phyloP scores from a whole-genome alignment of 164 flowering plant genomes.

The Houttuynia cordata region DNA sequence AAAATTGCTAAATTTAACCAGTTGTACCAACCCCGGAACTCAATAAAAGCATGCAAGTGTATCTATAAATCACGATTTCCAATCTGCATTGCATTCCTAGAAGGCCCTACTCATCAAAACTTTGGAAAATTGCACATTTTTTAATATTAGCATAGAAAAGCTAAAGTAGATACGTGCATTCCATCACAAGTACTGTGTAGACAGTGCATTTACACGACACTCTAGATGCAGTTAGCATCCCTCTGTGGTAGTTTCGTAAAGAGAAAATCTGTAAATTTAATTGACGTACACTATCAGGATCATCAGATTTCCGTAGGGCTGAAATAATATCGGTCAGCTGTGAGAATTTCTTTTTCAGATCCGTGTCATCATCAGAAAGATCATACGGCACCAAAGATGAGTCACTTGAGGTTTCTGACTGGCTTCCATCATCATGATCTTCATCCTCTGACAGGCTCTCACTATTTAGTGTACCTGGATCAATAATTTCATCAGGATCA shows the following conservation, averaged over 20 bases:
- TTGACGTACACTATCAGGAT: slow-evolving; percentile 84
- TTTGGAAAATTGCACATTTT: no score
- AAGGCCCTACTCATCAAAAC: not conserved
- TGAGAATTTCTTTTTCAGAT: slow-evolving; percentile 53
- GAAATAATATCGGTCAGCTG: slow-evolving; percentile 83
- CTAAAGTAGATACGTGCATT: no score
- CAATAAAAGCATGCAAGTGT: no score
- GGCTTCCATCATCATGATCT: slow-evolving; percentile 43
- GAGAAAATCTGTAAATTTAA: not conserved
- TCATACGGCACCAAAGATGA: slow-evolving; percentile 90
- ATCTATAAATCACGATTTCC: not conserved
- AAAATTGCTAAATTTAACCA: no score
- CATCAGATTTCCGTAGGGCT: slow-evolving; percentile 81
- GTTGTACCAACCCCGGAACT: no score
- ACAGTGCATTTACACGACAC: not conserved
- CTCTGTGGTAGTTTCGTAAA: not conserved
- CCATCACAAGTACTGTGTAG: not conserved
- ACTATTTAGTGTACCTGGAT: slow-evolving; percentile 49
- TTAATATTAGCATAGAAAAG: no score
- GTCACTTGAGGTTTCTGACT: slow-evolving; percentile 55
- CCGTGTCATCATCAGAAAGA: slow-evolving; percentile 77
- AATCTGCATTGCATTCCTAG: not conserved
- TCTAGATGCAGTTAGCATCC: not conserved
- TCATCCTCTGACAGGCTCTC: slow-evolving; percentile 33
- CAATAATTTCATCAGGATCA: slow-evolving; percentile 83